A percentile compares a stretch with the other conserved stretches of the same genome.
These are phyloP conservation scores for Leccinum subatratum DNA, from an alignment of 1,284 basidiomycete genomes.

Conservation along the genomic window DNA sequence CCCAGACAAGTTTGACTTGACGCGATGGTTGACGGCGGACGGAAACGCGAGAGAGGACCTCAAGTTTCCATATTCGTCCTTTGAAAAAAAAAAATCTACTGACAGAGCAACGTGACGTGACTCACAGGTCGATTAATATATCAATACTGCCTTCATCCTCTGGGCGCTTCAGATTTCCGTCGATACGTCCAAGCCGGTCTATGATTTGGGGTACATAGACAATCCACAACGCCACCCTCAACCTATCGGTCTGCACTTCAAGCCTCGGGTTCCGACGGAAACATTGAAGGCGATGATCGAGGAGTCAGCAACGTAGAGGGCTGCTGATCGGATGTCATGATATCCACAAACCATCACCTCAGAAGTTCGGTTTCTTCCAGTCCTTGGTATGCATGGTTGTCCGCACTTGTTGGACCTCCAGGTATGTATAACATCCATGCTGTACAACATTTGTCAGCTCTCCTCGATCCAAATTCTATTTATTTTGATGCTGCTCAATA, in stretches of 20 bases:
- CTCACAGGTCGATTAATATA: constrained; percentile 15
- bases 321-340: too few relatives aligned
- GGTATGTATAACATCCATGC: too few relatives aligned
- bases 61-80: constrained; percentile 3
- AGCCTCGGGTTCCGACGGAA: neutral
- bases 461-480: too few relatives aligned
- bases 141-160: constrained; percentile 9
- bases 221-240: too few relatives aligned
- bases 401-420: too few relatives aligned
- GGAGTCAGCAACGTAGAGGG: too few relatives aligned
- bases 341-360: too few relatives aligned
- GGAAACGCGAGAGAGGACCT: constrained; percentile 7
- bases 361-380: too few relatives aligned
- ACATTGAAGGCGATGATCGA: neutral
- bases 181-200: constrained; percentile 9
- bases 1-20: constrained; percentile 10
- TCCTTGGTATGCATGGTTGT: too few relatives aligned
- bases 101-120: neutral
- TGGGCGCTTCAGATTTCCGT: constrained; percentile 17
- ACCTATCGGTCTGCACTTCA: neutral
- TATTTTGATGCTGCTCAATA: too few relatives aligned
- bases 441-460: too few relatives aligned
- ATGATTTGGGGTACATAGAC: constrained; percentile 11
- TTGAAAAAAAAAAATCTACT: too few relatives aligned
- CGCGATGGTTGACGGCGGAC: constrained; percentile 11